phyloP scores from a whole-genome alignment of 441 rosid species.

The Cnidoscolus chayamansa region DNA sequence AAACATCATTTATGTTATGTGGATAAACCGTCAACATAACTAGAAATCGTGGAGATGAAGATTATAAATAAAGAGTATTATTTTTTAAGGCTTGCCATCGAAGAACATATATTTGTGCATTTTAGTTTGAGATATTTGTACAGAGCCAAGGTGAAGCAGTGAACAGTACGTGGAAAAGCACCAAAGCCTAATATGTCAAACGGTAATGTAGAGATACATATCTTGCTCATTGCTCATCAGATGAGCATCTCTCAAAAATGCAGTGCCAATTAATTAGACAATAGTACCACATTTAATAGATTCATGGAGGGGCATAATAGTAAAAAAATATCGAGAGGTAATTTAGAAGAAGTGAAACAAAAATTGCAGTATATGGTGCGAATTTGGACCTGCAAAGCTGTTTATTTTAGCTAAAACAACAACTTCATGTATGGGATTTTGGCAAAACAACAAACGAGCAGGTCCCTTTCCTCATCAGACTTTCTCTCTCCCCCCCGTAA shows the following conservation, averaged over 20 bases:
- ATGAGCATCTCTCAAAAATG: neutral
- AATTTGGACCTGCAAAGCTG: constrained; percentile 46
- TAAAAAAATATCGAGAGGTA: neutral
- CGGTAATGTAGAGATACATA: neutral
- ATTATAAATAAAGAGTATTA: too few relatives aligned
- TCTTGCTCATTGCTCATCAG: neutral
- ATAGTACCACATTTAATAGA: neutral
- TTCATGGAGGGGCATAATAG: constrained; percentile 3
- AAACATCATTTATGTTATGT: too few relatives aligned
- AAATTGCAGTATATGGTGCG: constrained; percentile 28
- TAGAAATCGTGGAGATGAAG: too few relatives aligned
- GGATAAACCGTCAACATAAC: too few relatives aligned
- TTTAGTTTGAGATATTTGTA: constrained; percentile 20
- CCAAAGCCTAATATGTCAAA: neutral
- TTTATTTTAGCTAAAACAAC: constrained; percentile 45
- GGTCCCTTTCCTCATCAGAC: constrained; percentile 34
- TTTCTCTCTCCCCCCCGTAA: constrained; percentile 21
- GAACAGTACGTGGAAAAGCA: neutral
- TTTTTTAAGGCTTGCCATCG: too few relatives aligned
- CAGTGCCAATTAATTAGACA: neutral
- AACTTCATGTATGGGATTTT: constrained; percentile 31
- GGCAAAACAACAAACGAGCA: constrained; percentile 40
- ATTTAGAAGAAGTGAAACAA: constrained; percentile 13
- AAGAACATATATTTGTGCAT: too few relatives aligned
- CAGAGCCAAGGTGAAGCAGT: neutral